Evolutionary conservation across 768 basidiomycete species (phyloP).

Genomic region (Tubosaeta sp.): DNA sequence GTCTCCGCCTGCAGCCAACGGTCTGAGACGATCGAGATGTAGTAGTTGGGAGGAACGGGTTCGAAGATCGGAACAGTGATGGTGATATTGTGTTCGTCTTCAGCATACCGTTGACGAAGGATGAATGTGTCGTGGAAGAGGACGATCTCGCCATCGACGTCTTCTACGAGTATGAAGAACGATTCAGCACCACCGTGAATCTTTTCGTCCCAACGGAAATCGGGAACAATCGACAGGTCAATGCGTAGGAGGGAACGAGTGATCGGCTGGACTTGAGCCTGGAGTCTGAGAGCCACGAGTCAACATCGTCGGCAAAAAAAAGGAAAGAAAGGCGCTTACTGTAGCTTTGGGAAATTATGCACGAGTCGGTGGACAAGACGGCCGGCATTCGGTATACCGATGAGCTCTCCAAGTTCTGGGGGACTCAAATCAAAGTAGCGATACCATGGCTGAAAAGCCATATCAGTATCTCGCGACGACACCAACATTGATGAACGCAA

Average conservation of each 20-base stretch:
- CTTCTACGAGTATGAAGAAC: constrained; percentile 93
- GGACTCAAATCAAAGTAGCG: constrained; percentile 92
- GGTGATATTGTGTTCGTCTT: constrained; percentile 91
- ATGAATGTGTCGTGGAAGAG: constrained; percentile 94
- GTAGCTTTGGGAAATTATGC: constrained; percentile 93
- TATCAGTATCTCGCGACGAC: not conserved
- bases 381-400: constrained; percentile 92
- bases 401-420: constrained; percentile 91
- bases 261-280: constrained; percentile 96
- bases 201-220: constrained; percentile 97
- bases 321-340: constrained; percentile 42
- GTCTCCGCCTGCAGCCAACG: constrained; percentile 96
- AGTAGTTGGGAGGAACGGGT: constrained; percentile 97
- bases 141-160: constrained; percentile 95
- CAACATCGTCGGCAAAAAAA: not conserved
- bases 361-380: constrained; percentile 88
- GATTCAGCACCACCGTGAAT: constrained; percentile 85
- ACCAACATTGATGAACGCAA: constrained; percentile 21
- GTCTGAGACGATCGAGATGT: constrained; percentile 91
- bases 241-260: constrained; percentile 90
- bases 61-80: constrained; percentile 96
- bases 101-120: constrained; percentile 86
- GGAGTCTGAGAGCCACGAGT: constrained; percentile 46
- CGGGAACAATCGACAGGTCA: constrained; percentile 92
- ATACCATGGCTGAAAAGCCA: constrained; percentile 72